Conservation (phyloP, 163 green algal genomes). For the Scenedesmus sp. region DNA sequence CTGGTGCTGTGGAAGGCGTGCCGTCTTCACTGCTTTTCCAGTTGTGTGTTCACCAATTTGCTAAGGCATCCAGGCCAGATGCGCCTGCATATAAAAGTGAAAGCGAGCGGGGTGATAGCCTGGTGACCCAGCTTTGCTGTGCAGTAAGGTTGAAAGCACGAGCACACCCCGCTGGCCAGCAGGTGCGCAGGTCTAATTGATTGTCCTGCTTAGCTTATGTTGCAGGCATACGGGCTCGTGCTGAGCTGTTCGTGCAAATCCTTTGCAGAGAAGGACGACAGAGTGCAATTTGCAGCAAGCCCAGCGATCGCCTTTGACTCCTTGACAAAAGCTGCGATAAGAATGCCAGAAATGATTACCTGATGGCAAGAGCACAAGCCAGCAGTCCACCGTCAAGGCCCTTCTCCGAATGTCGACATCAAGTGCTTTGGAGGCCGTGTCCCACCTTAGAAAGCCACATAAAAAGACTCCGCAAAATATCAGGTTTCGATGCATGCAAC, state of each 20-base stretch:
- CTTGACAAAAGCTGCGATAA: too few relatives aligned
- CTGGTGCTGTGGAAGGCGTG: too few relatives aligned
- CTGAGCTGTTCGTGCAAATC: background rate
- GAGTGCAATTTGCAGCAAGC: background rate
- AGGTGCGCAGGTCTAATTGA: background rate
- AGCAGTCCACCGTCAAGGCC: background rate
- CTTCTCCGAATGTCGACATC: background rate
- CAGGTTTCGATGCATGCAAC: background rate
- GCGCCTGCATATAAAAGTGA: background rate
- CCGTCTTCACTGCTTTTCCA: background rate
- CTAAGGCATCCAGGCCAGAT: background rate
- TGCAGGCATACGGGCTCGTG: background rate
- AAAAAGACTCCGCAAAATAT: too few relatives aligned
- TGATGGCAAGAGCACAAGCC: background rate
- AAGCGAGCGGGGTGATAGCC: background rate
- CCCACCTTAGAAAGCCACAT: too few relatives aligned
- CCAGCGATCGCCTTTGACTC: background rate
- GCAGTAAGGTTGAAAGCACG: background rate
- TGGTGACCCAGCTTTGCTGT: background rate
- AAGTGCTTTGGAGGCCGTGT: background rate
- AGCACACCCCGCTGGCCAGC: background rate
- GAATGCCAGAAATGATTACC: background rate
- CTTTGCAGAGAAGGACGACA: background rate
- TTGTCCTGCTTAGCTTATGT: background rate
- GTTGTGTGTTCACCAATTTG: background rate